A percentile compares a stretch with the other conserved stretches of the same genome.
Evolutionary conservation across 1,284 basidiomycete species (phyloP).

Genomic region (Anthracocystis setariae): DNA sequence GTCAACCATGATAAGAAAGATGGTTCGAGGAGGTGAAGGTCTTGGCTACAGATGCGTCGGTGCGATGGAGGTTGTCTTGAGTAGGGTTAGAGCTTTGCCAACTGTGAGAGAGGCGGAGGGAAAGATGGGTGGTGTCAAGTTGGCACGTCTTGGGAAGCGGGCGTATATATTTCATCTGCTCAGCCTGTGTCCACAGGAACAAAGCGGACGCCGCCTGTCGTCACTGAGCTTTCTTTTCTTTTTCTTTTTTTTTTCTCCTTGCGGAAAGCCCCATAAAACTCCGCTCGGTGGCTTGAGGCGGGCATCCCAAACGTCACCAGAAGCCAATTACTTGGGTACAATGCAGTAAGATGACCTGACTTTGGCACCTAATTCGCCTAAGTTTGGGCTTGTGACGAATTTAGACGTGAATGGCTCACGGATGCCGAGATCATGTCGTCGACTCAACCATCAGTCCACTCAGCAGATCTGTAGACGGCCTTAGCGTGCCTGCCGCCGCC

Average conservation of each 20-base stretch:
- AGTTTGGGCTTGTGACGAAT: conserved; percentile 12
- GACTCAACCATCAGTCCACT: background rate
- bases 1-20: conserved; percentile 60
- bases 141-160: background rate
- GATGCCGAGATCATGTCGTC: conserved; percentile 1
- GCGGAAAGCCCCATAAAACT: conserved; percentile 8
- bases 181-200: background rate
- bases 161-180: conserved; percentile 5
- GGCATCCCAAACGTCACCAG: no score
- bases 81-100: no score
- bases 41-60: background rate
- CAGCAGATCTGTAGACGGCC: background rate
- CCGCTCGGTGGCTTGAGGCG: conserved; percentile 24
- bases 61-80: background rate
- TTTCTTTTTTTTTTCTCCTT: conserved; percentile 1
- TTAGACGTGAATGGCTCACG: conserved; percentile 5
- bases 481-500: background rate
- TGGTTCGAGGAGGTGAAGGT: no score
- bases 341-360: conserved; percentile 36
- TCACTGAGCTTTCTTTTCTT: conserved; percentile 5
- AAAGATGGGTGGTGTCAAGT: no score
- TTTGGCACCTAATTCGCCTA: conserved; percentile 12
- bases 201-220: background rate
- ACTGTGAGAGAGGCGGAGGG: no score
- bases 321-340: background rate